phyloP scores from a whole-genome alignment of 2,329 filamentous ascomycete species.

The Beauveria sp. region DNA sequence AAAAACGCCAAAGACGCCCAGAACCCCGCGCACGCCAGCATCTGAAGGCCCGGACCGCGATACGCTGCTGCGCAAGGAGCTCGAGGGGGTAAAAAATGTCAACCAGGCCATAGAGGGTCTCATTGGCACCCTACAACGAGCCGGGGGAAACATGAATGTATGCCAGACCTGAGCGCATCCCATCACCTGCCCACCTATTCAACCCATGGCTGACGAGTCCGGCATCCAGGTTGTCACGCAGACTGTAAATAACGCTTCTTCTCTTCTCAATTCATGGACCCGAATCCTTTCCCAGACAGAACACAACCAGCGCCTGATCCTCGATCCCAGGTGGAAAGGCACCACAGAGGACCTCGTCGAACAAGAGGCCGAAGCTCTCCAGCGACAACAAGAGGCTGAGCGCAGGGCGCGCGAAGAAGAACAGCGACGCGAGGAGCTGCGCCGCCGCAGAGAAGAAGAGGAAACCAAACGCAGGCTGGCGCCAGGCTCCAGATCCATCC shows the following conservation, averaged over 20 bases:
- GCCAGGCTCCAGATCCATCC: conserved; percentile 22
- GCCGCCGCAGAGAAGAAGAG: conserved; percentile 56
- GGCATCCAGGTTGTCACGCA: conserved; percentile 60
- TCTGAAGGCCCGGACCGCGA: conserved; percentile 57
- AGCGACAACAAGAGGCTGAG: conserved; percentile 70
- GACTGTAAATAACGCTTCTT: conserved; percentile 81
- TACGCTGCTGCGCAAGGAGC: conserved; percentile 65
- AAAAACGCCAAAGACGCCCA: conserved; percentile 40
- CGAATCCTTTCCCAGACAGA: conserved; percentile 94
- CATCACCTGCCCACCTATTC: not conserved
- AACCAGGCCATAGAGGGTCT: conserved; percentile 82
- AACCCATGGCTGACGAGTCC: conserved; percentile 11
- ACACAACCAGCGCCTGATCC: conserved; percentile 87
- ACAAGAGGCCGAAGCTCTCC: conserved; percentile 69
- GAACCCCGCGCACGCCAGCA: conserved; percentile 38
- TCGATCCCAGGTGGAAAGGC: conserved; percentile 85
- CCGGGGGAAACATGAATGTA: conserved; percentile 72
- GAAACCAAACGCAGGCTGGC: conserved; percentile 33
- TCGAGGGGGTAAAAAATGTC: conserved; percentile 76
- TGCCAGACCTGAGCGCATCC: conserved; percentile 16
- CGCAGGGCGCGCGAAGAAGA: conserved; percentile 72
- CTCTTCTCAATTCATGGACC: conserved; percentile 90
- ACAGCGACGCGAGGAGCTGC: conserved; percentile 62
- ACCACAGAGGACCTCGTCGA: conserved; percentile 81
- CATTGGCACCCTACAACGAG: conserved; percentile 61